Evolutionary conservation across 78 protist genomes (phyloP).

Genomic region (Speleostelium caveatum): DNA sequence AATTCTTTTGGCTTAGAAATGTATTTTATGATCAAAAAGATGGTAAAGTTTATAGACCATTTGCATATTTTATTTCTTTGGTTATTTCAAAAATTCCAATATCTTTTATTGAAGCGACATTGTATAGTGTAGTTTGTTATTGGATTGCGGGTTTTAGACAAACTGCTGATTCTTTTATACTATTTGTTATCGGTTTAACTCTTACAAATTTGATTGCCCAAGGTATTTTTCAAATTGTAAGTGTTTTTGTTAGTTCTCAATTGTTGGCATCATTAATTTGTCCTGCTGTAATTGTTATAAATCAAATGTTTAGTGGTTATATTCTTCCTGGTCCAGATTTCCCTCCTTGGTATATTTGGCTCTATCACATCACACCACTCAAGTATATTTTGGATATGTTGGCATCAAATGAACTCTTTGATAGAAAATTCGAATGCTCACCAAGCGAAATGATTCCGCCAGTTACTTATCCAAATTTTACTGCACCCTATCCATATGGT

Average conservation of each 20-base stretch:
- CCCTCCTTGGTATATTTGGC: conserved; percentile 74
- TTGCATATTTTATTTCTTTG: conserved; percentile 62
- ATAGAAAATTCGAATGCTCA: conserved; percentile 31
- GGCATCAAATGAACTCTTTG: conserved; percentile 45
- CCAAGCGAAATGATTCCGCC: conserved; percentile 67
- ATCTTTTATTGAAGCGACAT: conserved; percentile 30
- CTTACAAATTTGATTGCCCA: conserved; percentile 40
- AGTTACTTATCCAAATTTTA: neutral
- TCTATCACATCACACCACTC: conserved; percentile 45
- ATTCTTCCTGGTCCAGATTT: conserved; percentile 45
- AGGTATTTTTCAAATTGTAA: conserved; percentile 58
- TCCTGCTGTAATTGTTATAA: conserved; percentile 60
- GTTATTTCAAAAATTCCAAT: conserved; percentile 65
- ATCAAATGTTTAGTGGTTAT: conserved; percentile 63
- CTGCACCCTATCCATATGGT: neutral
- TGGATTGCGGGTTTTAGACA: conserved; percentile 76
- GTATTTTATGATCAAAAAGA: conserved; percentile 67
- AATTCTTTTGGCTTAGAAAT: conserved; percentile 28
- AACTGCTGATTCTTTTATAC: conserved; percentile 40
- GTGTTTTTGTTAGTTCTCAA: conserved; percentile 11
- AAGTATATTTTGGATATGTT: conserved; percentile 49
- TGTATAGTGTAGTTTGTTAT: conserved; percentile 44
- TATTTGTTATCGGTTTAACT: conserved; percentile 43
- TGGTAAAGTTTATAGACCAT: conserved; percentile 46
- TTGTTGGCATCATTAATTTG: conserved; percentile 45